Evolutionary conservation across 306 rosid species (phyloP), one percentile per base, ranked within the genome.

Genomic region (Cucumis hystrix): DNA sequence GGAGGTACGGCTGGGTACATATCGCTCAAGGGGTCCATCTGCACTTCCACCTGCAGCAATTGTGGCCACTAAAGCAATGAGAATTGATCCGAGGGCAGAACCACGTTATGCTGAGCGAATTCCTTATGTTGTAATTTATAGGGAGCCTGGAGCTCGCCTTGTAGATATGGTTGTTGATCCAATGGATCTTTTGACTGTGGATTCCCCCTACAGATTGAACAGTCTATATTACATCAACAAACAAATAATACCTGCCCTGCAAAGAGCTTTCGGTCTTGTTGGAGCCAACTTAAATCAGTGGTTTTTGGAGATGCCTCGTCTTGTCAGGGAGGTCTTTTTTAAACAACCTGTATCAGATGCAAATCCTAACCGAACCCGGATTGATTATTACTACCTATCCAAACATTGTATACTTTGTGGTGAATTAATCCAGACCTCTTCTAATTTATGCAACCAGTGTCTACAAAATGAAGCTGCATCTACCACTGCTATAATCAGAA

Each of bases 31-130:
- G 87, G 80, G 68, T 25, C 47, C 85, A 62, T 87, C 96, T n/a
- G 89, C 91, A 62, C 95, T 94, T 83, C 98, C 97, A 82, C 97
- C 98, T 21, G 96, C 96, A 30, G 98, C 98, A 81, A 89, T 94
- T 85, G 98, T 94, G 55, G 97, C 98, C 79, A 82, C 88, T 17
- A 94, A 94, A 85, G 98, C 97, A 39, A 92, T 87, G 93, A 89
- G 86, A 84, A 77, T 77, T 71, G 97, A 94, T 80, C 97, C 89
- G 35, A 90, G 98, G 85, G 96, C 96, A 39, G 98, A 94, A 84
- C 98, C 98, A 37, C 88, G 97, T 25, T 92, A 92, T 83, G 98
- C 85, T 20, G 96, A 94, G 83, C 83, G 98, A 80, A 74, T 94
- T 77, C 97, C 97, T 63, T 92, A 92, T 20, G 88, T 94, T 49